Evolutionary conservation across 768 basidiomycete species (phyloP).

Genomic region (Leucocoprinus birnbaumii): DNA sequence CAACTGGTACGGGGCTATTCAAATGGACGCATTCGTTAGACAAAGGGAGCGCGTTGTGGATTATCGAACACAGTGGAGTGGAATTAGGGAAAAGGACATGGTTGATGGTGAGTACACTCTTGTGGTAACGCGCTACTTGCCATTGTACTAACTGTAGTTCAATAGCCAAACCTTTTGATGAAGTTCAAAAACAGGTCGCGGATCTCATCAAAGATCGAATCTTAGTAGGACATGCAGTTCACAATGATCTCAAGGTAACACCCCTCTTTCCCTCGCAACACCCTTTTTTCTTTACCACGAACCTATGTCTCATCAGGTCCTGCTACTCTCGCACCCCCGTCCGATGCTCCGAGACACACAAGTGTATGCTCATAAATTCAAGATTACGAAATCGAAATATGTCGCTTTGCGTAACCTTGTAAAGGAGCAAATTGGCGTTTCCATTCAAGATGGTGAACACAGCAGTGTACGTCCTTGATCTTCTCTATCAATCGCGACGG

Average conservation of each 20-base stretch:
- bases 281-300: too few species aligned
- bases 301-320: conserved; percentile 42
- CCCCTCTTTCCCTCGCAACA: background rate
- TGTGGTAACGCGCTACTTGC: background rate
- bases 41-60: conserved; percentile 89
- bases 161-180: conserved; percentile 74
- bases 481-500: background rate
- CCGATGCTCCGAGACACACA: conserved; percentile 71
- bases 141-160: too few species aligned
- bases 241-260: conserved; percentile 82
- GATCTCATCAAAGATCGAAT: conserved; percentile 74
- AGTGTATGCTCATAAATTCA: conserved; percentile 53
- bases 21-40: conserved; percentile 82
- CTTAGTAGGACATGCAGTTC: conserved; percentile 87
- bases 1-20: conserved; percentile 79
- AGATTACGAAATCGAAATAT: conserved; percentile 57
- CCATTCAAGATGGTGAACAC: conserved; percentile 89
- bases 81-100: conserved; percentile 77
- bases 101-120: conserved; percentile 43
- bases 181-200: conserved; percentile 77
- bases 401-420: conserved; percentile 80
- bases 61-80: conserved; percentile 89
- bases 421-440: conserved; percentile 70
- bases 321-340: conserved; percentile 70
- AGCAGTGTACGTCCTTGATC: conserved; percentile 62